These are phyloP conservation scores for Krasilnikovozyma curviuscula DNA, from an alignment of 768 basidiomycete species.

Conservation along the genomic window DNA sequence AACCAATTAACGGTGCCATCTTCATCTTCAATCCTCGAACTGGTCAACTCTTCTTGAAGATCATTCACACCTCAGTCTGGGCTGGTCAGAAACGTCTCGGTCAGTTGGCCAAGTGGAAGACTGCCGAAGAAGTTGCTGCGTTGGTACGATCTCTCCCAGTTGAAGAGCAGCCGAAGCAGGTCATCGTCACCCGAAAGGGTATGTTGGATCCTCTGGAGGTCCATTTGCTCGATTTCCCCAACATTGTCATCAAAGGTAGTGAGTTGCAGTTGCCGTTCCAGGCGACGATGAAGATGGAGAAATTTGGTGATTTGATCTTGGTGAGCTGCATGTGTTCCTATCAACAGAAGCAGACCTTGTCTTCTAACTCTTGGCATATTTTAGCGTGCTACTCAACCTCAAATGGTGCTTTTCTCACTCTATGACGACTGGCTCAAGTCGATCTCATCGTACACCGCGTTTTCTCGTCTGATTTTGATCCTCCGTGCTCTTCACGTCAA, in stretches of 20 bases:
- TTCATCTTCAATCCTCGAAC: slow-evolving; percentile 99
- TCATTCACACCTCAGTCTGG: slow-evolving; percentile 99
- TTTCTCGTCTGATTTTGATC: slow-evolving; percentile 91
- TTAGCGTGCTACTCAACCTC: slow-evolving; percentile 86
- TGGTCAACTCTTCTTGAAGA: slow-evolving; percentile 92
- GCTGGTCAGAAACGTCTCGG: slow-evolving; percentile 99
- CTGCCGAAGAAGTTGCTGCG: slow-evolving; percentile 98
- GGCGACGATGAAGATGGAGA: slow-evolving; percentile 99
- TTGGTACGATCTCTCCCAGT: slow-evolving; percentile 94
- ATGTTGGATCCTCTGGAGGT: slow-evolving; percentile 91
- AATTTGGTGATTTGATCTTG: slow-evolving; percentile 92
- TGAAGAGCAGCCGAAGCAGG: slow-evolving; percentile 98
- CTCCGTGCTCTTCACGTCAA: slow-evolving; percentile 95
- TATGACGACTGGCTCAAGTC: slow-evolving; percentile 99
- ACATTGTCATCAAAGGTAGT: slow-evolving; percentile 98
- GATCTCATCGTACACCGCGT: slow-evolving; percentile 96
- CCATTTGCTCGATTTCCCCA: slow-evolving; percentile 97
- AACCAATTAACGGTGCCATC: slow-evolving; percentile 54
- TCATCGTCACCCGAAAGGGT: slow-evolving; percentile 98
- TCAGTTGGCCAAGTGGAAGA: slow-evolving; percentile 98
- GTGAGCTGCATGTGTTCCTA: slow-evolving; percentile 26
- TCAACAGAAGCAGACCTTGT: slow-evolving; percentile 2
- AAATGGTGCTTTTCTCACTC: slow-evolving; percentile 96
- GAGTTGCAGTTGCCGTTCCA: slow-evolving; percentile 90
- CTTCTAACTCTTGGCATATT: slow-evolving; percentile 12